Conservation (phyloP, 495 filamentous ascomycete species). For the Ascodesmis nigricans region DNA sequence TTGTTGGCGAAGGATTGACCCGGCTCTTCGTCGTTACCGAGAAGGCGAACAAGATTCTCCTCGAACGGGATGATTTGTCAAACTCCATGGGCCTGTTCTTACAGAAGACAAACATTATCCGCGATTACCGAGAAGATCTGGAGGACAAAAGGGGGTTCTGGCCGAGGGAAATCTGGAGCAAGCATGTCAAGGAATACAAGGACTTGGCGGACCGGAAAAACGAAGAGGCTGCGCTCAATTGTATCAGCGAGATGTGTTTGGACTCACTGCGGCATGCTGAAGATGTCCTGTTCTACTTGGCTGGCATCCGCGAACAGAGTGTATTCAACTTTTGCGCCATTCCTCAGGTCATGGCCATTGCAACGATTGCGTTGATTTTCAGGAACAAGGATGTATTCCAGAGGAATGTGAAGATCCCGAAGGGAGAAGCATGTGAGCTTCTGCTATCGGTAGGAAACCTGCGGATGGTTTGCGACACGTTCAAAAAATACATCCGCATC, state of each 20-base stretch:
- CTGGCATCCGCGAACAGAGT: conserved; percentile 83
- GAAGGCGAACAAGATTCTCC: conserved; percentile 65
- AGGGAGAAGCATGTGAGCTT: conserved; percentile 73
- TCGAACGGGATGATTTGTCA: conserved; percentile 55
- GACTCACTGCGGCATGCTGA: conserved; percentile 71
- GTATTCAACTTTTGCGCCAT: conserved; percentile 99
- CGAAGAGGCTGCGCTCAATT: conserved; percentile 57
- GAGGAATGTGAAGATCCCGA: conserved; percentile 84
- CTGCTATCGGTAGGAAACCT: conserved; percentile 89
- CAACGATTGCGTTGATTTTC: conserved; percentile 78
- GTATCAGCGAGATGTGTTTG: conserved; percentile 85
- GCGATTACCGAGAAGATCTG: conserved; percentile 76
- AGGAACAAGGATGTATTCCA: conserved; percentile 75
- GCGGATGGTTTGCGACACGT: conserved; percentile 51
- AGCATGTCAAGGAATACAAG: conserved; percentile 71
- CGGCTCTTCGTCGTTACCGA: conserved; percentile 72
- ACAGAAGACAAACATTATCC: conserved; percentile 97
- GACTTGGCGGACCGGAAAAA: conserved; percentile 73
- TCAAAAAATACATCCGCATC: conserved; percentile 48
- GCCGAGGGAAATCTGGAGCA: conserved; percentile 89
- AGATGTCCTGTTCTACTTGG: conserved; percentile 92
- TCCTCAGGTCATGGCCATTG: conserved; percentile 96
- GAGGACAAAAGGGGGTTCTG: conserved; percentile 76
- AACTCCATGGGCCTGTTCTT: conserved; percentile 95
- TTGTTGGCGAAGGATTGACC: conserved; percentile 85